Conservation (phyloP, 176 grass and related monocot genomes). For the Bonia amplexicaulis region DNA sequence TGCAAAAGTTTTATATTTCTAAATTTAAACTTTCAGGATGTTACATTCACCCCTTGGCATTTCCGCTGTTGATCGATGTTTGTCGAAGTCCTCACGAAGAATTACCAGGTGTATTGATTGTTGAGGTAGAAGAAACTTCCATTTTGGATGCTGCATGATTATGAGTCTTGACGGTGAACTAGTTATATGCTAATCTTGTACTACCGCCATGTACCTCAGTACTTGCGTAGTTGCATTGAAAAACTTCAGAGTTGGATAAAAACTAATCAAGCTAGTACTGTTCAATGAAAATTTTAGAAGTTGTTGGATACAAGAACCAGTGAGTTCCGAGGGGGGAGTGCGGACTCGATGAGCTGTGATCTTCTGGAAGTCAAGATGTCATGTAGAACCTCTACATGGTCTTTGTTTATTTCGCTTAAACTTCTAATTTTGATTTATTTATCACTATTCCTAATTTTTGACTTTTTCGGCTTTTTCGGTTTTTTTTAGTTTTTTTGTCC, state of each 20-base stretch:
- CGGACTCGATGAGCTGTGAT: background rate
- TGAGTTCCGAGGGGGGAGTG: background rate
- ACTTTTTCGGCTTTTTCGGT: too few relatives aligned
- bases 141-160: background rate
- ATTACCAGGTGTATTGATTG: background rate
- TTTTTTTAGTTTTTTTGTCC: too few relatives aligned
- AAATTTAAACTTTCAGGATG: too few relatives aligned
- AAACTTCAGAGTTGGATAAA: background rate
- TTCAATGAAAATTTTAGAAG: background rate
- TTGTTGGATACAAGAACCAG: background rate
- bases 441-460: too few relatives aligned
- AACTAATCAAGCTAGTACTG: background rate
- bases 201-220: background rate
- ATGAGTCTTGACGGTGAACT: background rate
- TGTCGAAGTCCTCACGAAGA: background rate
- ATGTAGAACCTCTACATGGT: background rate
- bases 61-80: background rate
- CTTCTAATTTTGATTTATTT: too few relatives aligned
- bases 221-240: background rate
- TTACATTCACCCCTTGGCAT: background rate
- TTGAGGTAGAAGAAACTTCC: background rate
- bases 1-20: too few relatives aligned
- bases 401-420: too few relatives aligned
- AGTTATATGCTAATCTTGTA: background rate
- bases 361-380: background rate